Evolutionary conservation across 2,329 filamentous ascomycete species (phyloP), one percentile per base, ranked within the genome.

Genomic region (Microcyclosporella mali): DNA sequence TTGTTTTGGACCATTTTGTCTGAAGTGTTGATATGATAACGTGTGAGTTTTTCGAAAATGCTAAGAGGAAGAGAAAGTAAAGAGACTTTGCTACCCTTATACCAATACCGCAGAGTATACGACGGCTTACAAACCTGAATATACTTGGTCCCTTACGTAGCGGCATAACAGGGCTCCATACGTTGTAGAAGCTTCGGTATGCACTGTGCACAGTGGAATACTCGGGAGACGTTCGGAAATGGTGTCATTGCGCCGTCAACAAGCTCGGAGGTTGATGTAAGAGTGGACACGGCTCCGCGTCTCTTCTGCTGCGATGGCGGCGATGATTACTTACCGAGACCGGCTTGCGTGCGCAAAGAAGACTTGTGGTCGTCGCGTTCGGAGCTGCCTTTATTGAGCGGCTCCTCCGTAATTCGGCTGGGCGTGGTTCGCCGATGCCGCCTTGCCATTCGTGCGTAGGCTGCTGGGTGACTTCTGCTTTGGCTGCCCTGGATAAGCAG

Each of bases 1-100:
- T 87, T 88, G 78, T 89, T 92, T 48, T 77, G 71, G 52, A 72
- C 70, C 71, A 75, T 74, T 30, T 31, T 68, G 46, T 33, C 6
- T 16, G 40, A 7, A 36, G 17, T 25, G 32, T 33, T 14, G 32
- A 15, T 10, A 14, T 33, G 30, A 14, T 32, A 12, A 32, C n/a
- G 16, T 6, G 30, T 14, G 30, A 32, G 16, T 6, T 32, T 32
- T 29, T 32, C 6, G 30, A 4, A 14, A 15, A 12, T 32, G 30
- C 4, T 6, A 6, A 4, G 30, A 14, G 6, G 30, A 14, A 32
- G 30, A 32, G 21, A 9, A 9, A 25, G 21, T 25, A 9, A 9
- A 25, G 21, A 25, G 21, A 25, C 9, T 9, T 25, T 9, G 9
- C 9, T 25, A 25, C 21, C 21, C 6, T 25, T 4, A 9, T 4